A percentile compares a stretch with the other conserved stretches of the same genome.
phyloP scores from a whole-genome alignment of 148 eudicot genomes.

The Silene latifolia region DNA sequence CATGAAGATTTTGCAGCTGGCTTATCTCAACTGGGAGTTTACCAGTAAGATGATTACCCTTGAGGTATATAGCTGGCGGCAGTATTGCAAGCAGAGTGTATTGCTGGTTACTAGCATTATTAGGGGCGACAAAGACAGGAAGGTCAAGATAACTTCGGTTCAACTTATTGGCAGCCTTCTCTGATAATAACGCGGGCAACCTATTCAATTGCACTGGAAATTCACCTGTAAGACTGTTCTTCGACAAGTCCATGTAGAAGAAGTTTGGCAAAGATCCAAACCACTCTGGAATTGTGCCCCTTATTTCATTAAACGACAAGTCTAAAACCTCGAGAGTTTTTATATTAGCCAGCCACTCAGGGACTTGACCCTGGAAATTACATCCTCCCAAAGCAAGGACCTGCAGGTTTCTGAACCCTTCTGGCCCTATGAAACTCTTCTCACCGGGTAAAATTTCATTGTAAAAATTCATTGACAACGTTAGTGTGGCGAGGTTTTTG shows the following conservation, averaged over 20 bases:
- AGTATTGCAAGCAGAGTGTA: slow-evolving; percentile 64
- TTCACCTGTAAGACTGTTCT: slow-evolving; percentile 48
- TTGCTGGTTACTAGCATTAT: slow-evolving; percentile 51
- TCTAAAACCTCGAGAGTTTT: slow-evolving; percentile 60
- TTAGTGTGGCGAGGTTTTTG: slow-evolving; percentile 56
- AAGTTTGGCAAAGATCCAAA: slow-evolving; percentile 53
- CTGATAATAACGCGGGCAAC: slow-evolving; percentile 47
- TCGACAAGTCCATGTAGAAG: slow-evolving; percentile 72
- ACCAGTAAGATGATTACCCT: slow-evolving; percentile 58
- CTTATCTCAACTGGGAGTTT: slow-evolving; percentile 62
- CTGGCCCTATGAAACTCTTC: slow-evolving; percentile 28
- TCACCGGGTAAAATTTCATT: slow-evolving; percentile 52
- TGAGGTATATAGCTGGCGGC: slow-evolving; percentile 63
- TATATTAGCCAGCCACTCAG: slow-evolving; percentile 58
- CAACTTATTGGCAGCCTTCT: slow-evolving; percentile 32
- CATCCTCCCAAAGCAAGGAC: slow-evolving; percentile 74
- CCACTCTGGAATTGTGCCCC: slow-evolving; percentile 68
- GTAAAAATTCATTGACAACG: slow-evolving; percentile 55
- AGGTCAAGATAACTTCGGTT: slow-evolving; percentile 55
- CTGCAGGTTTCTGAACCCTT: slow-evolving; percentile 52
- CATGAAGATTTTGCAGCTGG: slow-evolving; percentile 51
- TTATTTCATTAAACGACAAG: slow-evolving; percentile 50
- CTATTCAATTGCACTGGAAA: slow-evolving; percentile 45
- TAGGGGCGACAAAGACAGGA: slow-evolving; percentile 66
- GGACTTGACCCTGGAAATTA: slow-evolving; percentile 50